Base-by-base conservation (phyloP, 352 stramenopile genomes). In the Blastocystis sp. region DNA sequence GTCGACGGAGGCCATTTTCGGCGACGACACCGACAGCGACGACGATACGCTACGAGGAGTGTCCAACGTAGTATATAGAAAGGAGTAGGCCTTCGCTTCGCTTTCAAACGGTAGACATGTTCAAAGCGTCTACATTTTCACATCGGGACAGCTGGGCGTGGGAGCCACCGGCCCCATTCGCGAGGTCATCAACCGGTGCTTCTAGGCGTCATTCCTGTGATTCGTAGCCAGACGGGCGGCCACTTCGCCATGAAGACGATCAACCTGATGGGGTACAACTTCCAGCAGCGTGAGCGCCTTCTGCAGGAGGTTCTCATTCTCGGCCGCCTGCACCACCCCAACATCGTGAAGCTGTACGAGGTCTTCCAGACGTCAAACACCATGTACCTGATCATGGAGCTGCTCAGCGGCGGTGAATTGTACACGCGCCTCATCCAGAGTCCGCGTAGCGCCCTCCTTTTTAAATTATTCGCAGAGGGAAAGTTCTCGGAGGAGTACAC, bases 391-490 rank as follows among this genome's bases (percentile, higher is more conserved):
- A 79, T 88, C 65, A 74, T 76, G 78, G 78, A 88, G 43, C 38
- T 88, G 45, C 60, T 76, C 17, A 56, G 40, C 38, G 78, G 78
- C 4, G 78, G 78, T 2, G 78, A 88, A 56, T 45, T 88, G 21
- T 88, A 88, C 60, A 62, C 64, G 0, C 62, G 62, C n/a, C 78
- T 88, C 9, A 53, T 88, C 17, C 64, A 88, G n/a, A 76, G 67
- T 65, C 78, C 64, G 11, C 52, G 78, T 88, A 88, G 10, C 28
- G 19, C 3, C 41, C 41, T 65, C 28, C 43, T 2, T 77, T 11
- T 28, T 41, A 2, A 1, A 9, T 52, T 77, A 2, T 38, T 98
- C 86, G 45, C 78, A 88, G 78, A 76, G 34, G 64, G 78, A 1
- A 61, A 60, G n/a, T 88, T 88, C 34, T 79, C 64, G 21, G 78